Evolutionary conservation across 148 eudicot genomes (phyloP), one percentile per base, ranked within the genome.

Genomic region (Persicaria tinctoria): DNA sequence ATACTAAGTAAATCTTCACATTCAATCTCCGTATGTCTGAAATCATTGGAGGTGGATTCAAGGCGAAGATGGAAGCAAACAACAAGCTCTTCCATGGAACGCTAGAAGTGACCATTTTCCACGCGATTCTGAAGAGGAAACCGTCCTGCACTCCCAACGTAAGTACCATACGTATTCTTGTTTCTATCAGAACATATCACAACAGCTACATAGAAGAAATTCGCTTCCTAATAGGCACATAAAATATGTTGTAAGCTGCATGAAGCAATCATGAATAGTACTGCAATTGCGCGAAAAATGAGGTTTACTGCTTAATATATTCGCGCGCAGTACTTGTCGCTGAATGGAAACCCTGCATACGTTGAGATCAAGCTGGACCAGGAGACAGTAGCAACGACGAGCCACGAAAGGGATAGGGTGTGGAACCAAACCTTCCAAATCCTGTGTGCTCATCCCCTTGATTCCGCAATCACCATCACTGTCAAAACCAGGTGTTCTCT

Each of bases 401-500:
- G 78, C 73, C 85, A 76, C 8, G 89, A 87, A 82, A 69, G 76
- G 8, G 89, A 85, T 66, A 78, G 90, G 2, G 79, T 90, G 62
- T 95, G 99, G 99, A 95, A 95, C 84, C 99, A 90, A 76, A 95
- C 96, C 59, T 90, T 92, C 54, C 89, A 84, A 73, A 84, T 95
- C 73, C 86, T 89, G 3, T 92, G 99, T 76, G 99, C 99, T 44
- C 93, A 95, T 83, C 82, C 89, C 4, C 79, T 84, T 0, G 84
- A 90, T 12, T 77, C 97, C 18, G 82, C 74, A 44, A 80, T 95
- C 81, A 90, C 89, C 51, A 85, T 95, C 68, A 83, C 91, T 53
- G 76, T 95, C 78, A 90, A 85, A 80, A 87, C 88, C 51, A 92
- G 84, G 73, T 86, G 89, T 50, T 79, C 84, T 2, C 45, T 84